Conservation (phyloP, 768 basidiomycete species). For the Russula vinacea region DNA sequence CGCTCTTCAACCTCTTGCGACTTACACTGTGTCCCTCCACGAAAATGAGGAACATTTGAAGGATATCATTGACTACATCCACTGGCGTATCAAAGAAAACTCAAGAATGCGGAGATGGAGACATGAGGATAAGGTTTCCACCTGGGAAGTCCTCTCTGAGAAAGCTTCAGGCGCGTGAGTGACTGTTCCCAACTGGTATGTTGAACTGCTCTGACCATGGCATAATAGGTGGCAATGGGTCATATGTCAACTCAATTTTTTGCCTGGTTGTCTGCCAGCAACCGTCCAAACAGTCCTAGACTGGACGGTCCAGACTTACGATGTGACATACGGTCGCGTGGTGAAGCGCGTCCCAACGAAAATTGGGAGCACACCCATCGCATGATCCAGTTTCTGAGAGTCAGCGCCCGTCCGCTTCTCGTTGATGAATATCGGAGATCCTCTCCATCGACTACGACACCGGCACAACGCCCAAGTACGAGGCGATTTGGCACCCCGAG, state of each 20-base stretch:
- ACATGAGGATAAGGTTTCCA: slow-evolving; percentile 13
- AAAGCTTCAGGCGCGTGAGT: slow-evolving; percentile 23
- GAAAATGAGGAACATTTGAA: slow-evolving; percentile 11
- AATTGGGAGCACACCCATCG: slow-evolving; percentile 25
- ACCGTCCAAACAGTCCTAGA: slow-evolving; percentile 28
- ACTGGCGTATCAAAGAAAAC: slow-evolving; percentile 23
- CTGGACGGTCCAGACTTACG: slow-evolving; percentile 25
- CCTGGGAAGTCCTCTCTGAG: slow-evolving; percentile 17
- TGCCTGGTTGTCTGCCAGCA: slow-evolving; percentile 23
- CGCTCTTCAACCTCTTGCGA: slow-evolving; percentile 11
- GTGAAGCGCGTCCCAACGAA: slow-evolving; percentile 29
- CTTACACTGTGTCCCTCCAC: slow-evolving; percentile 14
- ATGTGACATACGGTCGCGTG: slow-evolving; percentile 32
- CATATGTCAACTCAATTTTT: slow-evolving; percentile 30
- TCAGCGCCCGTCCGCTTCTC: slow-evolving; percentile 25
- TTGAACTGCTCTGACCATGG: background rate
- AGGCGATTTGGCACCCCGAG: slow-evolving; percentile 25
- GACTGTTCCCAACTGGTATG: background rate
- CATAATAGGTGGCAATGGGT: slow-evolving; percentile 33
- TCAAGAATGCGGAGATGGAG: slow-evolving; percentile 30
- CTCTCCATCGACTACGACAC: slow-evolving; percentile 30
- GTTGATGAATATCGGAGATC: slow-evolving; percentile 32
- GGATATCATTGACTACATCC: slow-evolving; percentile 16
- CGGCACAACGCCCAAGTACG: slow-evolving; percentile 22
- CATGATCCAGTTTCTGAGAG: slow-evolving; percentile 31